Evolutionary conservation across 441 rosid genomes (phyloP), one percentile per base, ranked within the genome.

Genomic region (Corymbia citriodora): DNA sequence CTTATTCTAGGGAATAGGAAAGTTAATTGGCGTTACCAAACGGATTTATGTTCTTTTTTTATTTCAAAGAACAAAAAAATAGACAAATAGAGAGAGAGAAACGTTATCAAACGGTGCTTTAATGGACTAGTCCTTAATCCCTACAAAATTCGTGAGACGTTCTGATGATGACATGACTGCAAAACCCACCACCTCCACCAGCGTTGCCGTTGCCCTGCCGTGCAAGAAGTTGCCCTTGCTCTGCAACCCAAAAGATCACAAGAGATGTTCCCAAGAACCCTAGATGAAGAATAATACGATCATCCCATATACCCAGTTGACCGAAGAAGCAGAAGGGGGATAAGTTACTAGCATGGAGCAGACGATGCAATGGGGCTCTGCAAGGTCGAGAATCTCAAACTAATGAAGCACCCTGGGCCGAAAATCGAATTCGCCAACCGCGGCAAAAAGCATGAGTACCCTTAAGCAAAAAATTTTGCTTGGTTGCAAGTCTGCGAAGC

Each of bases 81-180:
- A 40, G 45, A 40, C 5, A 40, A 40, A 36, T 36, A 36, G 4
- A 36, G 40, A 36, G 5, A 36, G 40, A 3, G 40, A 40, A 40
- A 40, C 45, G 6, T 5, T 40, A 40, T 6, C 45, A 40, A 40
- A 40, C 1, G 45, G 45, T 5, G 6, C 0, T 0, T 59, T 1
- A 2, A 21, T 5, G 2, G 14, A 7, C 14, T 10, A 1, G 7
- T 59, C 7, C 25, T 3, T 7, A 59, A 25, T 59, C 12, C 7
- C 6, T 25, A 1, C 6, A 59, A 59, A 59, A 59, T 59, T 59
- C 3, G 1, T 59, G 14, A 25, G 65, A 7, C 14, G 7, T 14
- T 59, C 7, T 17, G 1, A 25, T 0, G 3, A 7, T 5, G n/a
- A 59, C 65, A 59, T 25, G 14, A 59, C 25, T 12, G 25, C 9